Conservation (phyloP, 116 monocot species). For the Iris pallida region DNA sequence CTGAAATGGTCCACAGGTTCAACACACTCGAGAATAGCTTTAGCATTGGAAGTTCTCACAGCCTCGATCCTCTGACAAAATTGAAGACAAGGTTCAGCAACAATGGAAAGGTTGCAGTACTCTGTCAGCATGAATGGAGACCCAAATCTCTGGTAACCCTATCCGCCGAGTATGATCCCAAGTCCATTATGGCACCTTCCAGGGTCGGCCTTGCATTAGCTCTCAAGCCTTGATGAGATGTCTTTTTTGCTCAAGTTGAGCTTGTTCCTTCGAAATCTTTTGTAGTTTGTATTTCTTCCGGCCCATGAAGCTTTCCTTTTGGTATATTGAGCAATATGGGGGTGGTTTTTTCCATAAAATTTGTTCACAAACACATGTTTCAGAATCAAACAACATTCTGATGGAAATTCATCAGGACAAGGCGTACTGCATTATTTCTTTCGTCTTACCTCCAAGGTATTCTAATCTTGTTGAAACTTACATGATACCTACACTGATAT, state of each 20-base stretch:
- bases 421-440: background rate
- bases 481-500: too few relatives aligned
- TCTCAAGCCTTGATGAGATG: slow-evolving; percentile 28
- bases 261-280: background rate
- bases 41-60: slow-evolving; percentile 32
- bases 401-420: background rate
- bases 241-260: background rate
- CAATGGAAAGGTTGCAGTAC: slow-evolving; percentile 24
- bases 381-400: background rate
- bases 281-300: background rate
- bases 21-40: slow-evolving; percentile 38
- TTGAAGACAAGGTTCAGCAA: slow-evolving; percentile 38
- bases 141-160: slow-evolving; percentile 43
- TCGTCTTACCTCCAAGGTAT: background rate
- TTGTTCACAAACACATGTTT: background rate
- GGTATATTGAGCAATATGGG: background rate
- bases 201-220: slow-evolving; percentile 35
- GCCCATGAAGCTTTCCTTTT: background rate
- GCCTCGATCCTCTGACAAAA: slow-evolving; percentile 24
- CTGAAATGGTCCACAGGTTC: slow-evolving; percentile 38
- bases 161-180: slow-evolving; percentile 48
- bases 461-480: too few relatives aligned
- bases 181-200: slow-evolving; percentile 23
- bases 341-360: slow-evolving; percentile 4
- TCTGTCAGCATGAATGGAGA: slow-evolving; percentile 50